Percentiles rank a stretch among this genome's conserved stretches.
These are phyloP conservation scores for Hyphopichia fennica DNA, from an alignment of 1,139 yeast species.

Conservation along the genomic window DNA sequence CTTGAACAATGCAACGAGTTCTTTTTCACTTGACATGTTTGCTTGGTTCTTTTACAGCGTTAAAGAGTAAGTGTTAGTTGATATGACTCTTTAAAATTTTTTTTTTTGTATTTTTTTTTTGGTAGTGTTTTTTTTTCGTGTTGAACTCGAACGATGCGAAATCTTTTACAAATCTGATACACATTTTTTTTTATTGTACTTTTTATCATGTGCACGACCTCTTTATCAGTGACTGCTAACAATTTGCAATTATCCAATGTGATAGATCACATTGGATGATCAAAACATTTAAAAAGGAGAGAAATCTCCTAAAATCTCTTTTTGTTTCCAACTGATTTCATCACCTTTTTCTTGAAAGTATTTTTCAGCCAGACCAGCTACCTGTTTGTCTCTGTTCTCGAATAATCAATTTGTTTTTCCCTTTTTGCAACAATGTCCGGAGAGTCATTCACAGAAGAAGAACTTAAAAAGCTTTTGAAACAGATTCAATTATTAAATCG, in stretches of 20 bases:
- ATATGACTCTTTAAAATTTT: neutral
- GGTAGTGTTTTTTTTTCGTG: neutral
- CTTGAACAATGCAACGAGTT: conserved; percentile 46
- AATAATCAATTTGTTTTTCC: no score
- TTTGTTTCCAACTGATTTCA: no score
- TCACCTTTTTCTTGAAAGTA: no score
- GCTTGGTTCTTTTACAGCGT: neutral
- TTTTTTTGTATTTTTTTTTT: neutral
- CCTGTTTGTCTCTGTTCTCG: no score
- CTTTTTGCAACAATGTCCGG: neutral
- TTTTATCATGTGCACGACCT: neutral
- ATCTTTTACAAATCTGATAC: no score
- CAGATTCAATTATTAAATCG: neutral
- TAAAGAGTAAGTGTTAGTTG: no score
- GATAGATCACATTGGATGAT: neutral
- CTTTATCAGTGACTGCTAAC: no score
- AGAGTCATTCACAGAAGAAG: neutral
- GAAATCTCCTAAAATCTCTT: no score
- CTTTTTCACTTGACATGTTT: conserved; percentile 23
- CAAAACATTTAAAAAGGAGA: no score
- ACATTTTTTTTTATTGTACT: neutral
- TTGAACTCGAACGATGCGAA: neutral
- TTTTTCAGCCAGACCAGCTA: no score
- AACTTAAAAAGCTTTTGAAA: neutral
- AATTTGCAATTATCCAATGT: neutral